A percentile compares a stretch with the other conserved stretches of the same genome.
These are phyloP conservation scores for Plantago lanceolata DNA, from an alignment of 305 asterid species.

Conservation along the genomic window DNA sequence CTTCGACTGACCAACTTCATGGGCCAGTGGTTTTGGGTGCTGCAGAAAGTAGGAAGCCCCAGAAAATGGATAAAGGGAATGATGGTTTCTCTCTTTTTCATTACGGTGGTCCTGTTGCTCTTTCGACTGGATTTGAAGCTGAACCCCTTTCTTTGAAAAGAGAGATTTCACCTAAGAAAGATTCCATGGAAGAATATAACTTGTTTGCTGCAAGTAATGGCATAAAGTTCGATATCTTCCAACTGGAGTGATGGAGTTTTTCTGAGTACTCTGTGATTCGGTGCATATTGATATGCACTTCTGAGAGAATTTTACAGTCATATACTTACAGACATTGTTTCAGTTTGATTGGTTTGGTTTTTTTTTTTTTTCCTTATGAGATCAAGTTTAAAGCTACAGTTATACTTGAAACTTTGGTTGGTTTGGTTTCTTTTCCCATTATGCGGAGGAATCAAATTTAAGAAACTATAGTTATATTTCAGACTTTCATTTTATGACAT, in stretches of 20 bases:
- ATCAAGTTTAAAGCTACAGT: too few relatives aligned
- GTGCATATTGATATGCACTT: too few relatives aligned
- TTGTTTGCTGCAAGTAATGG: constrained; percentile 84
- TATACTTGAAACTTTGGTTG: too few relatives aligned
- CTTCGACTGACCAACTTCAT: constrained; percentile 29
- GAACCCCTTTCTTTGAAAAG: constrained; percentile 43
- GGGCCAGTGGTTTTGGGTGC: constrained; percentile 29
- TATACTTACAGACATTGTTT: too few relatives aligned
- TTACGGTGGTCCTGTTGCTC: constrained; percentile 82
- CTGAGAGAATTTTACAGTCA: too few relatives aligned
- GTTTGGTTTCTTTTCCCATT: too few relatives aligned
- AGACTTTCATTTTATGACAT: too few relatives aligned
- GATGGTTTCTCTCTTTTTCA: constrained; percentile 90
- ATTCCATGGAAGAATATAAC: constrained; percentile 73
- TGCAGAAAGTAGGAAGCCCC: constrained; percentile 36
- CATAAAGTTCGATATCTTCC: constrained; percentile 72
- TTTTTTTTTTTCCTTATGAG: too few relatives aligned
- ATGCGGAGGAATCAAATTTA: too few relatives aligned
- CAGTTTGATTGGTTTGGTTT: too few relatives aligned
- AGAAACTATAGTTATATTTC: too few relatives aligned
- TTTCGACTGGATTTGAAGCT: constrained; percentile 56
- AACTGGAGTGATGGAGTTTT: constrained; percentile 38
- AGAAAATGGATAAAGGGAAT: constrained; percentile 34
- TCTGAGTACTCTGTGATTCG: too few relatives aligned
- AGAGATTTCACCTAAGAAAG: constrained; percentile 49